Evolutionary conservation across 345 rosid species (phyloP).

Genomic region (Eucalyptus albens): DNA sequence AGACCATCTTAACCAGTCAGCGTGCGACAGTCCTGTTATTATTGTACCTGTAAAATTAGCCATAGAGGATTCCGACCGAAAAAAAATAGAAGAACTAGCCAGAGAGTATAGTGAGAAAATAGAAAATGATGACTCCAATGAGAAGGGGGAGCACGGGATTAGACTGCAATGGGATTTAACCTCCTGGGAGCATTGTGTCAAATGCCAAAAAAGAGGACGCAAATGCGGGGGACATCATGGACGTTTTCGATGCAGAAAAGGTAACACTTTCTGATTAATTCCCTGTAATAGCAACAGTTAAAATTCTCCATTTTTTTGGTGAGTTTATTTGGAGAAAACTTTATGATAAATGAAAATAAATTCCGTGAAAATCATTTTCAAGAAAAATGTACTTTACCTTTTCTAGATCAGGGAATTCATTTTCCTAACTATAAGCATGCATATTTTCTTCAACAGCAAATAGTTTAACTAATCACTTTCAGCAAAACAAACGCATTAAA

Average conservation of each 20-base stretch:
- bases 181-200: background rate
- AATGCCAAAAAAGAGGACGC: background rate
- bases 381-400: accelerated
- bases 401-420: background rate
- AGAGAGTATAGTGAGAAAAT: accelerated
- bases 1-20: background rate
- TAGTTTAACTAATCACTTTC: background rate
- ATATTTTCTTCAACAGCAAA: no score
- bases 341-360: no score
- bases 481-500: background rate
- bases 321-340: no score
- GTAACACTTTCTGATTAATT: background rate
- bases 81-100: no score
- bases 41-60: background rate
- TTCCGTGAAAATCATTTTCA: no score
- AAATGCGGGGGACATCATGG: background rate
- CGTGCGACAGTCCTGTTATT: background rate
- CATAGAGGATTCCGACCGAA: accelerated
- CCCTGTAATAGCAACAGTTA: background rate
- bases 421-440: background rate
- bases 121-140: background rate
- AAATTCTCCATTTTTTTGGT: no score
- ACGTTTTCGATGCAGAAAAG: background rate
- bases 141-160: background rate
- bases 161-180: background rate